Percentiles rank a stretch among this genome's conserved stretches.
Evolutionary conservation across 768 basidiomycete genomes (phyloP).

Genomic region (Agaricus blazei): DNA sequence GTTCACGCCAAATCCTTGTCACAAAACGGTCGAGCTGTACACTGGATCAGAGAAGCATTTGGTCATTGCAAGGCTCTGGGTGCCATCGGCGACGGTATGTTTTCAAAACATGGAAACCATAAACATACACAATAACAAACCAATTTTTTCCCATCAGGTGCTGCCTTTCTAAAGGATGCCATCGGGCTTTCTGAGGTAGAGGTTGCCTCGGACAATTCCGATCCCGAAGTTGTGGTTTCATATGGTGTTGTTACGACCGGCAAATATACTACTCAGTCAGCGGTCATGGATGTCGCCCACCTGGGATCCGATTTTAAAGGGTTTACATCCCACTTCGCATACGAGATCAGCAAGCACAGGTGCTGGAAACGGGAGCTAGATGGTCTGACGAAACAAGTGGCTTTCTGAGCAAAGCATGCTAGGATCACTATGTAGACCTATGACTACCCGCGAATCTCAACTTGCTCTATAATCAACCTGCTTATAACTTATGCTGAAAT

Average conservation of each 20-base stretch:
- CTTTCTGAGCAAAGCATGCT: constrained; percentile 25
- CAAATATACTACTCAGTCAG: constrained; percentile 37
- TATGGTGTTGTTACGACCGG: constrained; percentile 63
- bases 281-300: constrained; percentile 34
- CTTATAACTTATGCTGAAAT: neutral
- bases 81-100: constrained; percentile 63
- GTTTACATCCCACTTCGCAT: constrained; percentile 55
- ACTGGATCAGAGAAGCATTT: constrained; percentile 83
- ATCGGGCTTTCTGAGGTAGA: constrained; percentile 42
- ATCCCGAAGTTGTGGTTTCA: constrained; percentile 44
- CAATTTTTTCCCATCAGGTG: constrained; percentile 27
- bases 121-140: neutral
- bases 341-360: constrained; percentile 61
- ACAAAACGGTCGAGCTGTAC: constrained; percentile 65
- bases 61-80: constrained; percentile 84
- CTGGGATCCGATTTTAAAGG: constrained; percentile 43
- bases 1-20: constrained; percentile 52
- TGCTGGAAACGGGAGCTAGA: constrained; percentile 60
- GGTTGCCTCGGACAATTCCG: constrained; percentile 26
- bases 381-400: constrained; percentile 48
- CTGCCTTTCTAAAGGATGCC: constrained; percentile 41
- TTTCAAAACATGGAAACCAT: neutral
- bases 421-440: neutral
- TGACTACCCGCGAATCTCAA: neutral
- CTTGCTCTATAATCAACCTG: too few species aligned